Evolutionary conservation across 2,329 filamentous ascomycete species (phyloP), one percentile per base, ranked within the genome.

Genomic region (Ambrosiella xylebori): DNA sequence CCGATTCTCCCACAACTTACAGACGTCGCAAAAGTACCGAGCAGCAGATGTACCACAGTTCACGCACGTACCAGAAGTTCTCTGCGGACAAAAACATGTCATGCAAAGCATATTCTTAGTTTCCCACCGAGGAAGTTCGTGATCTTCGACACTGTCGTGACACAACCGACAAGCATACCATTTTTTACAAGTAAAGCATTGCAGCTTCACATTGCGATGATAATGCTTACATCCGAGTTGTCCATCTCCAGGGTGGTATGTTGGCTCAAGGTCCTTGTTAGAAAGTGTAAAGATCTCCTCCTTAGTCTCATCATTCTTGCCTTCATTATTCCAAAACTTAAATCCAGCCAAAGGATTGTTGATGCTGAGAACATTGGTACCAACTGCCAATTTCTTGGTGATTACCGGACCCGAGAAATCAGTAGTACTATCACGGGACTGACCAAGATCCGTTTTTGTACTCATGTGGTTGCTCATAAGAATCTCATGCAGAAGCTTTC

Each of bases 91-190:
- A 6, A 83, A 81, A 68, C 93, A 98, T 36, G 89, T 76, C 93
- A 98, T 98, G 69, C 93, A 98, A 5, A 98, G 78, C 93, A 98
- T 98, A 65, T 96, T 85, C 68, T 84, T 85, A 7, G 91, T 98
- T 64, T 87, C 85, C 64, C 82, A 84, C 56, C 93, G 81, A 64
- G 90, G 81, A 59, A 98, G 74, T 61, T 74, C 76, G 68, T 95
- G 88, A 64, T 88, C 82, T 65, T 96, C 88, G 7, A 74, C 78
- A 54, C 82, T 80, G 68, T 98, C 89, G 66, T 98, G 93, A 66
- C 93, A 98, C 66, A 97, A 85, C 15, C 93, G 84, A 68, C 93
- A 98, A 0, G 91, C 87, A 66, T 96, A 94, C 93, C 93, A 98
- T 65, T 80, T 84, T 64, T 84, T 80, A 71, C 93, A 98, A 35